Base-by-base conservation (phyloP, 2,329 filamentous ascomycete genomes). In the Xylariaceae sp. region DNA sequence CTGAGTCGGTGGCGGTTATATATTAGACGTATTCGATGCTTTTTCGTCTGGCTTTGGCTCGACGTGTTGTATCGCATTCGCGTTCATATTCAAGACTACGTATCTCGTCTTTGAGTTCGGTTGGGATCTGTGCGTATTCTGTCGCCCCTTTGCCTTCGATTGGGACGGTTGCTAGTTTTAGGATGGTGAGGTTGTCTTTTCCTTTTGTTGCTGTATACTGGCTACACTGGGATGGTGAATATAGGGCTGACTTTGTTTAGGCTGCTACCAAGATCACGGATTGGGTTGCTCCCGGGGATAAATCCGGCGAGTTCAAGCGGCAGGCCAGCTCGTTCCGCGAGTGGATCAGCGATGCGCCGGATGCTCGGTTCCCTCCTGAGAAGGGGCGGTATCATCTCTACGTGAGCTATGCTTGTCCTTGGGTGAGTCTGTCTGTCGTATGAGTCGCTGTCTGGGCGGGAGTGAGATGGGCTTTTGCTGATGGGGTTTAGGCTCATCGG, bases 321-420 rank as follows among this genome's bases (percentile, higher is more conserved):
- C 88, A 91, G 70, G 79, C 80, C 58, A 94, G 89, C 56, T 80
- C 84, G 51, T 97, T 97, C 74, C 85, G 94, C 55, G 83, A 87
- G 70, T 88, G 77, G 71, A 88, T 96, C 70, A 89, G 87, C 30
- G 81, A 79, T 58, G 82, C 89, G 63, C 72, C 83, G 1, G 85
- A 81, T 40, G 86, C 89, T 5, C 74, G 85, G 70, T 96, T 91
- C 63, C 88, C 90, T 5, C 81, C 90, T 0, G 92, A 97, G 74
- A 89, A 89, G 73, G 89, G 81, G 49, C 81, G 94, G 52, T 99
- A 99, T 71, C 94, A 99, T 73, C 83, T 99, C 64, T 99, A 92
- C 69, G 87, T 96, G 62, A 92, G 87, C 65, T 96, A 95, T 72
- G 92, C 92, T 6, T 96, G 92, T 72, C 92, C 92, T 3, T 96